A percentile compares a stretch with the other conserved stretches of the same genome.
Conservation (phyloP, 1,139 yeast species). For the Yamadazyma mexicana region DNA sequence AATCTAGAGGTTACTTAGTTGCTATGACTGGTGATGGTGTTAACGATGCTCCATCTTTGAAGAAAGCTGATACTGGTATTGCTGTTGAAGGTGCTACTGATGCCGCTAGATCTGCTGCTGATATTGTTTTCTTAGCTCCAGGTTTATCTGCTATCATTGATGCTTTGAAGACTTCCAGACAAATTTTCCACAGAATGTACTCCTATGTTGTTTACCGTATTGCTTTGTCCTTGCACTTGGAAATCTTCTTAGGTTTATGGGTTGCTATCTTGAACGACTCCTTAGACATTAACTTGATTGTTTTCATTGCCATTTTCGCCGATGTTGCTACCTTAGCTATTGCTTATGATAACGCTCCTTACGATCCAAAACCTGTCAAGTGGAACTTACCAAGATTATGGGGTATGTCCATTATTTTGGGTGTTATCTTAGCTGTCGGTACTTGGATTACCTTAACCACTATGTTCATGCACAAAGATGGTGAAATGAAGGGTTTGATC, state of each 20-base stretch:
- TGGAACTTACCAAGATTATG: constrained; percentile 98
- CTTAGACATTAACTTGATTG: constrained; percentile 82
- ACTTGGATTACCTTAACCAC: constrained; percentile 91
- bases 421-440: constrained; percentile 81
- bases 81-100: constrained; percentile 97
- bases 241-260: constrained; percentile 90
- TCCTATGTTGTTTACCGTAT: constrained; percentile 95
- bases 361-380: constrained; percentile 94
- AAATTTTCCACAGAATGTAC: constrained; percentile 98
- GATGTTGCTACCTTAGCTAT: constrained; percentile 94
- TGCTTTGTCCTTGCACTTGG: constrained; percentile 90
- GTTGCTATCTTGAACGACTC: constrained; percentile 87
- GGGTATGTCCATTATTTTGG: constrained; percentile 91
- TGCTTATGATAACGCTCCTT: constrained; percentile 98
- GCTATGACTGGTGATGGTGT: constrained; percentile 99
- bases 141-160: constrained; percentile 95
- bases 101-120: constrained; percentile 96
- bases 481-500: constrained; percentile 67
- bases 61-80: constrained; percentile 96
- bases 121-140: constrained; percentile 93
- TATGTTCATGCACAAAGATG: constrained; percentile 74
- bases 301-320: constrained; percentile 92
- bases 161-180: constrained; percentile 92
- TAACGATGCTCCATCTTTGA: constrained; percentile 93
- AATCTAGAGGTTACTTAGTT: constrained; percentile 90